Evolutionary conservation across 1,284 basidiomycete species (phyloP), one percentile per base, ranked within the genome.

Genomic region (Ceraceosorus guamensis): DNA sequence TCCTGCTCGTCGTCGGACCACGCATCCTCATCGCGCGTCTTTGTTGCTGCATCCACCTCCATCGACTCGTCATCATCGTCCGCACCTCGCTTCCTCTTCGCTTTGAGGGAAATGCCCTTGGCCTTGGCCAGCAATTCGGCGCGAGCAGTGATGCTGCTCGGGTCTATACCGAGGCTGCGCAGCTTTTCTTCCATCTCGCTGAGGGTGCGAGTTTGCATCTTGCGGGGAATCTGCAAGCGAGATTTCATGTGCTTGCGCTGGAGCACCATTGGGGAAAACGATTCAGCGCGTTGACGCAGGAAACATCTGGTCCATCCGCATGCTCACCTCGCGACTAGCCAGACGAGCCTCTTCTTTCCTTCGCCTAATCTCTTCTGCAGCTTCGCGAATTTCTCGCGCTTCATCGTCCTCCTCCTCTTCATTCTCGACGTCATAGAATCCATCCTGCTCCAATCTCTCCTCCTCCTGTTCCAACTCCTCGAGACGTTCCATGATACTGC

Each of bases 381-480:
- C 86, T 73, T 89, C 87, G 24, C 86, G 85, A 67, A 82, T 80
- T 59, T 81, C 81, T 76, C 95, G 91, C 76, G 93, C 91, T 58
- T 95, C 92, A 11, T 90, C 92, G 77, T 91, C 87, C 70, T 87
- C 66, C 70, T 89, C 87, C 74, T 89, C 80, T 59, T 80, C 87
- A 33, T 73, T 75, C 55, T 89, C 89, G 59, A 81, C 84, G 48
- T 89, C 89, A 78, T 98, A 99, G 81, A 91, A 97, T 5, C 93
- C 95, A 74, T 97, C 89, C 1, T 86, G 87, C 76, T 91, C 83
- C 32, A 99, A 82, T 71, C 84, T 85, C 79, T 96, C 93, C 79
- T 99, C 93, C 77, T 99, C 93, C 41, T 88, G 84, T 80, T 99
- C 95, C 53, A 99, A 84, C 8, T 91, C 93, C 75, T 97, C 93